Evolutionary conservation across 2,329 filamentous ascomycete species (phyloP).

Genomic region (Phialocephala sp.): DNA sequence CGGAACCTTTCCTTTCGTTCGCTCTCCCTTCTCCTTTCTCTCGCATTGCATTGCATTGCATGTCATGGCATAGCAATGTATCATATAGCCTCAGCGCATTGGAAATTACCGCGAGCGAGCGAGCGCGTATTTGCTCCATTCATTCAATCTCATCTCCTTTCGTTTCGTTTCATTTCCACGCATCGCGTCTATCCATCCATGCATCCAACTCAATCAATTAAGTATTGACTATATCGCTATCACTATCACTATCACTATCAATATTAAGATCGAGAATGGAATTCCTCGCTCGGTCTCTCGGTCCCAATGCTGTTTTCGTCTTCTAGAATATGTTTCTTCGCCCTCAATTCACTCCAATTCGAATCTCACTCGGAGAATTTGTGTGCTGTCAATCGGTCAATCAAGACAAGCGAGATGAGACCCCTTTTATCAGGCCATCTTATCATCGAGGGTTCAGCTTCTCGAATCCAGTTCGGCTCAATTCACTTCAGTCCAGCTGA

Average conservation of each 20-base stretch:
- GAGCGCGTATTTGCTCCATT: neutral
- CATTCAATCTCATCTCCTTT: neutral
- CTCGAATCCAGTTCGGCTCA: neutral
- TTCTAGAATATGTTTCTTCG: neutral
- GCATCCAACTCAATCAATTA: neutral
- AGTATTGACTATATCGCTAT: neutral
- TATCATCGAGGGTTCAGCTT: neutral
- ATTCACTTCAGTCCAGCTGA: neutral
- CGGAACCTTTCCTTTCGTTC: neutral
- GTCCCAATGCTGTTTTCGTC: neutral
- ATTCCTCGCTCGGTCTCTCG: neutral
- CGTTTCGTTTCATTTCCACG: neutral
- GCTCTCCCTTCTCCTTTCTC: neutral
- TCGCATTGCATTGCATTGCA: neutral
- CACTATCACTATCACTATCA: neutral
- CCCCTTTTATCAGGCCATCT: constrained; percentile 1
- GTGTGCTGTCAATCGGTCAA: neutral
- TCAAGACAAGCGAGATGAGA: constrained; percentile 3
- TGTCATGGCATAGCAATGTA: too few relatives aligned
- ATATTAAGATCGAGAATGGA: neutral
- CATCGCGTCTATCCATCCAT: neutral
- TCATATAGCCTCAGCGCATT: too few relatives aligned
- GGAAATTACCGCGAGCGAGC: neutral
- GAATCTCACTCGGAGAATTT: neutral
- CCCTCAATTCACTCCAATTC: neutral